phyloP scores from a whole-genome alignment of 2,329 filamentous ascomycete species.

The Immersiporthe knoxdaviesiana region DNA sequence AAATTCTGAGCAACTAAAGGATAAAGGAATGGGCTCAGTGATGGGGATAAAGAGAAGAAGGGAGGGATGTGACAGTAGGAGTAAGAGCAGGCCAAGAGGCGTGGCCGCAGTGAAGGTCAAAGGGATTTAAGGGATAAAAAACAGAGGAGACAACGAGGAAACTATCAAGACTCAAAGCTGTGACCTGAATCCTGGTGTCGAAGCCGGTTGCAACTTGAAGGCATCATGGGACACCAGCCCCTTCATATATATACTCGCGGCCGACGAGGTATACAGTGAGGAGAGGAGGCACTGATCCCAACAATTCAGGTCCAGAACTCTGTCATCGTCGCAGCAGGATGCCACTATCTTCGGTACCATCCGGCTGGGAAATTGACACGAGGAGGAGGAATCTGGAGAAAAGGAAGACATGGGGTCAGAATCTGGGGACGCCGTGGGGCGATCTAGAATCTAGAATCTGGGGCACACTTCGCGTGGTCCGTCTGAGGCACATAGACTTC shows the following conservation, averaged over 20 bases:
- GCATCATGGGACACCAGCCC: background rate
- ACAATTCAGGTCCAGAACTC: background rate
- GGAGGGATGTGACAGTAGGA: too few relatives aligned
- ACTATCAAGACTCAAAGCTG: too few relatives aligned
- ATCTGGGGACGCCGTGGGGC: background rate
- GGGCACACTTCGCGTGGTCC: background rate
- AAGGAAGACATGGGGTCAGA: background rate
- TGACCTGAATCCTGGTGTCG: background rate
- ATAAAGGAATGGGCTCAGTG: too few relatives aligned
- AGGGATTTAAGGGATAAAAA: too few relatives aligned
- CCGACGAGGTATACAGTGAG: background rate
- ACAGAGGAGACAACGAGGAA: too few relatives aligned
- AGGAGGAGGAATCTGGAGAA: background rate
- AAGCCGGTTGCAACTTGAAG: background rate
- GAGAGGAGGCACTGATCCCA: background rate
- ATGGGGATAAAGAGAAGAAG: too few relatives aligned
- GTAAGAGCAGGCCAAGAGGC: too few relatives aligned
- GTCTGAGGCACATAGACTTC: background rate
- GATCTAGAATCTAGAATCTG: constrained; percentile 4
- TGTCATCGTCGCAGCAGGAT: background rate
- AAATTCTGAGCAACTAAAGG: too few relatives aligned
- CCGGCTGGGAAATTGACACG: background rate
- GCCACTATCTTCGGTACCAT: background rate
- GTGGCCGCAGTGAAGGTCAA: too few relatives aligned
- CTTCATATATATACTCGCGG: background rate